A percentile compares a stretch with the other conserved stretches of the same genome.
phyloP scores from a whole-genome alignment of 768 basidiomycete genomes.

The Trametes gibbosa region DNA sequence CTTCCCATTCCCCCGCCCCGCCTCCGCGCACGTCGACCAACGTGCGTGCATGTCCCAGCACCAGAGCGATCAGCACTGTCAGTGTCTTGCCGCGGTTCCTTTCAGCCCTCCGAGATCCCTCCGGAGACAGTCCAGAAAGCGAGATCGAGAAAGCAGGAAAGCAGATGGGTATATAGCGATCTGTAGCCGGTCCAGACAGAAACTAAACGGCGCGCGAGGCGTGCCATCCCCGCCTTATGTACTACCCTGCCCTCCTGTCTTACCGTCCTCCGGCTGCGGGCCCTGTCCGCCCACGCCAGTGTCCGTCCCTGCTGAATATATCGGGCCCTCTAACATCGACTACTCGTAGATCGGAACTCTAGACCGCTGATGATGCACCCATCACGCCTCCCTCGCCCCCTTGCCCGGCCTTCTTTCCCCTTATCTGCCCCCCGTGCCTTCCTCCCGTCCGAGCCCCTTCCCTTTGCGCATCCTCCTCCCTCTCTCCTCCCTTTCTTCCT shows the following conservation, averaged over 20 bases:
- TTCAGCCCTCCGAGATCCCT: conserved; percentile 12
- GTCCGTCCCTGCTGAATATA: conserved; percentile 16
- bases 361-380: conserved; percentile 13
- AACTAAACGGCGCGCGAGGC: background rate
- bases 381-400: background rate
- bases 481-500: background rate
- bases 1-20: conserved; percentile 2
- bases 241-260: background rate
- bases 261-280: background rate
- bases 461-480: background rate
- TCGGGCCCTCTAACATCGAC: conserved; percentile 15
- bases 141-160: background rate
- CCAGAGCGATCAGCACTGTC: conserved; percentile 5
- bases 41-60: conserved; percentile 18
- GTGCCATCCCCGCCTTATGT: conserved; percentile 13
- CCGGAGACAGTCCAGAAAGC: conserved; percentile 6
- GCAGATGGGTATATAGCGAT: background rate
- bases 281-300: conserved; percentile 16
- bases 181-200: background rate
- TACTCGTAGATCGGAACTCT: conserved; percentile 11
- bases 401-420: conserved; percentile 6
- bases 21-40: conserved; percentile 18
- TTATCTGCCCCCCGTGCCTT: background rate
- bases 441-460: background rate
- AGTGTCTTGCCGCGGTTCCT: background rate